Conservation (phyloP, 108 stramenopile species). For the Pelagomonas calceolata region DNA sequence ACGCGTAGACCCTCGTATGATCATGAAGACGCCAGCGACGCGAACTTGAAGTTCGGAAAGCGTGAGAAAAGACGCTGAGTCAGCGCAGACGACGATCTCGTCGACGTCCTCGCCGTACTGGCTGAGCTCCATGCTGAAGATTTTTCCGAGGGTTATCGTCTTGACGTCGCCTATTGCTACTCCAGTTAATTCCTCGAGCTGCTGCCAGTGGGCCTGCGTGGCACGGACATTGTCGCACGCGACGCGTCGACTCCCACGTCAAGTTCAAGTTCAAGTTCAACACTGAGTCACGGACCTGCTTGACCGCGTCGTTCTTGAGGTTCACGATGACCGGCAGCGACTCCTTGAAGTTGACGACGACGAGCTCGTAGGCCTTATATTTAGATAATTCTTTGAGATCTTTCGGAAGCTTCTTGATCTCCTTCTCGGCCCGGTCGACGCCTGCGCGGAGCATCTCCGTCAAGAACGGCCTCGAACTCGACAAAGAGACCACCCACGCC, state of each 20-base stretch:
- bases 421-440: constrained; percentile 37
- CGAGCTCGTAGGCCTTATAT: constrained; percentile 35
- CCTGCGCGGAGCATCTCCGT: no score
- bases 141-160: constrained; percentile 44
- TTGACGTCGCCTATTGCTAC: constrained; percentile 47
- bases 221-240: no score
- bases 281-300: no score
- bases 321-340: constrained; percentile 51
- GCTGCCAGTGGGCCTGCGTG: constrained; percentile 58
- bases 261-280: no score
- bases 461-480: no score
- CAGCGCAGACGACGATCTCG: constrained; percentile 51
- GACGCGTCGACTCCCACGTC: no score
- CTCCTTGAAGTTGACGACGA: constrained; percentile 47
- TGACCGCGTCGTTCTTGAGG: constrained; percentile 65
- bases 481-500: no score
- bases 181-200: constrained; percentile 51
- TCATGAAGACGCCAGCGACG: no score
- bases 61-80: no score
- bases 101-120: constrained; percentile 37
- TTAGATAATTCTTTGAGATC: constrained; percentile 42
- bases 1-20: no score
- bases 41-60: no score
- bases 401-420: constrained; percentile 33
- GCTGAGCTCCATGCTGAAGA: constrained; percentile 56